Conservation (phyloP, 2,329 filamentous ascomycete genomes). For the Colletotrichum abscissum region DNA sequence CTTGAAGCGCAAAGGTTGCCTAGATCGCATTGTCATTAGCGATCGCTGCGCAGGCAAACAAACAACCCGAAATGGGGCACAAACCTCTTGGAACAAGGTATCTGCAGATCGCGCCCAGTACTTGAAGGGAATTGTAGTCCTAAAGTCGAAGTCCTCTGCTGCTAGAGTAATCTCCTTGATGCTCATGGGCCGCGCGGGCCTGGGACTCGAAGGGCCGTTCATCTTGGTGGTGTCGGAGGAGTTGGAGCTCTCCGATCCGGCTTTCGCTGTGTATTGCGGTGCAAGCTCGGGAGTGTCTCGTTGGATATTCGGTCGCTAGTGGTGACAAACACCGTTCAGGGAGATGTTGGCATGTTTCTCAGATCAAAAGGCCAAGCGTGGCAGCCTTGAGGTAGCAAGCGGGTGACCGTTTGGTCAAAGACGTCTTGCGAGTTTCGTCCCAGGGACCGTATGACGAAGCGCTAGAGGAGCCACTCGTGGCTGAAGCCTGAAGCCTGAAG, state of each 20-base stretch:
- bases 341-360: slow-evolving; percentile 20
- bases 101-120: slow-evolving; percentile 86
- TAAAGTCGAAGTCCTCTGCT: slow-evolving; percentile 86
- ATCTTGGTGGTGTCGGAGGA: slow-evolving; percentile 37
- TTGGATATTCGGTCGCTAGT: slow-evolving; percentile 2
- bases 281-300: background rate
- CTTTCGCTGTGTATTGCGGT: background rate
- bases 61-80: slow-evolving; percentile 38
- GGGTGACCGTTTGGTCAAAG: slow-evolving; percentile 22
- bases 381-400: slow-evolving; percentile 21
- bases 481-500: slow-evolving; percentile 12
- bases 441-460: slow-evolving; percentile 32
- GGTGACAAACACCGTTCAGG: slow-evolving; percentile 24
- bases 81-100: slow-evolving; percentile 83
- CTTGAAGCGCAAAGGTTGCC: slow-evolving; percentile 86
- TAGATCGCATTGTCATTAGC: slow-evolving; percentile 49
- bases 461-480: slow-evolving; percentile 31
- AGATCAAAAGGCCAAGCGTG: slow-evolving; percentile 17
- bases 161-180: slow-evolving; percentile 81
- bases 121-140: slow-evolving; percentile 78
- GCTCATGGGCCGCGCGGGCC: slow-evolving; percentile 69
- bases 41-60: background rate
- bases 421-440: slow-evolving; percentile 30
- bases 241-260: slow-evolving; percentile 1
- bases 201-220: slow-evolving; percentile 43